A percentile compares a stretch with the other conserved stretches of the same genome.
Evolutionary conservation across 176 grass and related monocot species (phyloP).

Genomic region (Leersia perrieri): DNA sequence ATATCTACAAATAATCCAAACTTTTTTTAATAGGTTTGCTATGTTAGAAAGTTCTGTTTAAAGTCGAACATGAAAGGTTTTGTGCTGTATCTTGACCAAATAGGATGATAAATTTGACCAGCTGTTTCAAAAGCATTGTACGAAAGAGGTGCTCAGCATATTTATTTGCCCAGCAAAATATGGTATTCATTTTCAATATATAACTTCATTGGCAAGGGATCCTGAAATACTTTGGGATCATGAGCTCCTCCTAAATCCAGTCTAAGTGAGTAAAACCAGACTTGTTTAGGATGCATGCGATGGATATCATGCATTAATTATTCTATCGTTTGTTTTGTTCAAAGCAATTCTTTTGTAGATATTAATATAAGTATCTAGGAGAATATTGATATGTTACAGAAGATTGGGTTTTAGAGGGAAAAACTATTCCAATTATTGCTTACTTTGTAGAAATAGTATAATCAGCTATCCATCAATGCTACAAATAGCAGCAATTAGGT

Average conservation of each 20-base stretch:
- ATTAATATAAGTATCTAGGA: background rate
- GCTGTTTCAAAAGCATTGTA: background rate
- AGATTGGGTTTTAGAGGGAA: background rate
- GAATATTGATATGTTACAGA: background rate
- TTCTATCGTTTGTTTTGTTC: background rate
- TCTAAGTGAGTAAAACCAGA: background rate
- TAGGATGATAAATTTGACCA: background rate
- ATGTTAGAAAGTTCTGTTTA: background rate
- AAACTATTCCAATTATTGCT: background rate
- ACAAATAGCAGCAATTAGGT: background rate
- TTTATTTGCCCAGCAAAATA: background rate
- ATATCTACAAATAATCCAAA: background rate
- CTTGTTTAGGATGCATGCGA: slow-evolving; percentile 3
- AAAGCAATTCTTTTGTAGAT: background rate
- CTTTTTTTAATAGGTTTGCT: background rate
- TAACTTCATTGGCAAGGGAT: slow-evolving; percentile 11
- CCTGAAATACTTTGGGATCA: background rate
- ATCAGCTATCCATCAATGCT: background rate
- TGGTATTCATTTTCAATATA: slow-evolving; percentile 9
- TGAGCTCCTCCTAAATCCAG: background rate
- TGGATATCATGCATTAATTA: slow-evolving; percentile 17
- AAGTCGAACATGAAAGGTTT: slow-evolving; percentile 9
- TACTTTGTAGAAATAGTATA: background rate
- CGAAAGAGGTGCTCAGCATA: background rate
- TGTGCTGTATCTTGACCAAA: background rate